Conservation (phyloP, 306 rosid genomes). For the Lotus japonicus region DNA sequence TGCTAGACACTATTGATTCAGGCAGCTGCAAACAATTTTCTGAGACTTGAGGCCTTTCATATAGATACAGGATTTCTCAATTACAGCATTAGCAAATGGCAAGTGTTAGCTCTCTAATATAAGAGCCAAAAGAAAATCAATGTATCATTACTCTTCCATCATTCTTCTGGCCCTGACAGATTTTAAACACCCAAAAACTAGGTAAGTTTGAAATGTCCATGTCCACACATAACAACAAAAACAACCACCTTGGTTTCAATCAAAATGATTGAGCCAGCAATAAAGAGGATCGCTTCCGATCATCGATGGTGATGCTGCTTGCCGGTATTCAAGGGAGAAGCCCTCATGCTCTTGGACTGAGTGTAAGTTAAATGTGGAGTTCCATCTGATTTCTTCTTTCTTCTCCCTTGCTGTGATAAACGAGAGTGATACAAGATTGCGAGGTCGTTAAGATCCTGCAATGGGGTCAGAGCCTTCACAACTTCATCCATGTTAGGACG, state of each 20-base stretch:
- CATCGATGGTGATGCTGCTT: conserved; percentile 64
- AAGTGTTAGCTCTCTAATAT: conserved; percentile 49
- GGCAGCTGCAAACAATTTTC: conserved; percentile 32
- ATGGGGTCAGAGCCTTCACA: conserved; percentile 67
- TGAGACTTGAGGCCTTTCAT: conserved; percentile 34
- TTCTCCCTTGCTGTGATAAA: conserved; percentile 69
- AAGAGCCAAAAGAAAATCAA: conserved; percentile 38
- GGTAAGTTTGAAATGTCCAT: conserved; percentile 42
- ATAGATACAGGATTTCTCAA: conserved; percentile 46
- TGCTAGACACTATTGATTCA: conserved; percentile 30
- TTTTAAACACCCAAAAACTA: conserved; percentile 46
- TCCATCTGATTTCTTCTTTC: conserved; percentile 76
- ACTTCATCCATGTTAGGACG: conserved; percentile 94
- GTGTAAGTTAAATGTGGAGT: conserved; percentile 57
- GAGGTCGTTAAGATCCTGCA: conserved; percentile 79
- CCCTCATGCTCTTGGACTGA: conserved; percentile 71
- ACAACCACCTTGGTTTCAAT: conserved; percentile 35
- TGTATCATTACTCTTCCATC: conserved; percentile 40
- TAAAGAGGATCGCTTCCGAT: conserved; percentile 23
- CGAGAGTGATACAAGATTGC: conserved; percentile 79
- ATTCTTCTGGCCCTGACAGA: conserved; percentile 40
- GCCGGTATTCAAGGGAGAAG: conserved; percentile 66
- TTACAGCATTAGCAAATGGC: conserved; percentile 49
- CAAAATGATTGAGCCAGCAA: conserved; percentile 24
- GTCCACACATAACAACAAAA: conserved; percentile 40